phyloP scores from a whole-genome alignment of 257 asterid genomes.

The Primulina huaijiensis region DNA sequence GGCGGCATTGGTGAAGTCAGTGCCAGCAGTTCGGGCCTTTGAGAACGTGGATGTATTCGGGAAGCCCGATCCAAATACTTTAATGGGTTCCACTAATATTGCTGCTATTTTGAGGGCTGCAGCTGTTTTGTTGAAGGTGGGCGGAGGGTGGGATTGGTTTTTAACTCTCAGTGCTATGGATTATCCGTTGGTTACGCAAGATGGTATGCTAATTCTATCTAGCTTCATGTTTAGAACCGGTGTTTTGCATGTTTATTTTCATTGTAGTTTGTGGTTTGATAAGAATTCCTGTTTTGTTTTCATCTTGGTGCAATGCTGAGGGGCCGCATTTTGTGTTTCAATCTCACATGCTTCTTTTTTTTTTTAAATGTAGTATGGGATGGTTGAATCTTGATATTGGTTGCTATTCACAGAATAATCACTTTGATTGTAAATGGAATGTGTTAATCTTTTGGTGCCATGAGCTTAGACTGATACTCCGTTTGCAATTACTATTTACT shows the following conservation, averaged over 20 bases:
- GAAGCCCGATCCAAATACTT: slow-evolving; percentile 90
- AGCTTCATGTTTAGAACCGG: slow-evolving; percentile 14
- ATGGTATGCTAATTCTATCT: slow-evolving; percentile 52
- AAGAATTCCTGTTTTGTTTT: slow-evolving; percentile 6
- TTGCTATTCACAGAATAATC: background rate
- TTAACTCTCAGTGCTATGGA: slow-evolving; percentile 80
- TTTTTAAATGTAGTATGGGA: background rate
- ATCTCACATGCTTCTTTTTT: background rate
- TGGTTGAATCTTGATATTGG: slow-evolving; percentile 6
- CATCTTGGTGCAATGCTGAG: slow-evolving; percentile 12
- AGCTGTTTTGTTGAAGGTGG: slow-evolving; percentile 78
- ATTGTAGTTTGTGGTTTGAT: slow-evolving; percentile 18
- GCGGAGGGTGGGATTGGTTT: slow-evolving; percentile 94
- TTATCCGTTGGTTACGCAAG: slow-evolving; percentile 91
- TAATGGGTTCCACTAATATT: slow-evolving; percentile 83
- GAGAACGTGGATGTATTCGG: slow-evolving; percentile 96
- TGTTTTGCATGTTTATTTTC: slow-evolving; percentile 11
- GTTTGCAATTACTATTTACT: slow-evolving; percentile 18
- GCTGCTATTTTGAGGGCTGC: slow-evolving; percentile 85
- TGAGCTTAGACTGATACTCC: background rate
- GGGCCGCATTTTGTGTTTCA: slow-evolving; percentile 5
- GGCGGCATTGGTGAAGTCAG: slow-evolving; percentile 60
- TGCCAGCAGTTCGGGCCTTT: slow-evolving; percentile 73
- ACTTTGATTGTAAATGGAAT: background rate
- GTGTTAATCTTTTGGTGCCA: slow-evolving; percentile 12